Evolutionary conservation across 495 filamentous ascomycete species (phyloP), one percentile per base, ranked within the genome.

Genomic region (Neurospora sublineolata): DNA sequence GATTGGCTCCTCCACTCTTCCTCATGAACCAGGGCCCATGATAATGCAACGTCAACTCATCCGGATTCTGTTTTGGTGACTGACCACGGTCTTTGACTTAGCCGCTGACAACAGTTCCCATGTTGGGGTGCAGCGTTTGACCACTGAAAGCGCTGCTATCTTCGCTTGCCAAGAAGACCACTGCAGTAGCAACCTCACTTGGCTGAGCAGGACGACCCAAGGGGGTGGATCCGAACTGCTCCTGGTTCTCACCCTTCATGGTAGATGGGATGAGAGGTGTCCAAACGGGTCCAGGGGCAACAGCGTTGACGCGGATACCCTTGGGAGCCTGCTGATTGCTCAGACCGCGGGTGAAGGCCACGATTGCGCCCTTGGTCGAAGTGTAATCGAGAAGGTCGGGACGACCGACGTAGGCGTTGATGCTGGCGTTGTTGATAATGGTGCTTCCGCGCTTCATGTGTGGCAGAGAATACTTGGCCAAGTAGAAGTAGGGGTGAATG

Each of bases 351-450:
- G 92, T 94, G 82, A 96, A 94, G 18, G 92, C 86, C 4, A 96
- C 82, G 72, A 95, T 92, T 70, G 92, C 92, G 68, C 93, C 93
- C 78, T 96, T 96, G 46, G 89, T 91, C 10, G 90, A 87, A 3
- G 92, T 93, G 82, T 97, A 95, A 81, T 97, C 93, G 37, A 96
- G 86, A 2, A 96, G 86, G 76, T 95, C 92, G 1, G 89, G 89
- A 16, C 91, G 90, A 39, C 92, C 92, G 72, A 93, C 87, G 83
- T 94, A 97, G 38, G 89, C 90, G 80, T 95, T 95, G 70, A 95
- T 92, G 72, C 81, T 85, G 64, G 91, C 89, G 80, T 91, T 93
- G 80, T 94, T 94, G 84, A 95, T 93, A 78, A 96, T 93, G 30
- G 87, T 90, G 70, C 87, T 86, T 40, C 92, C 92, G n/a, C 80